phyloP scores from a whole-genome alignment of 768 basidiomycete species.

The Dendrothele bispora region DNA sequence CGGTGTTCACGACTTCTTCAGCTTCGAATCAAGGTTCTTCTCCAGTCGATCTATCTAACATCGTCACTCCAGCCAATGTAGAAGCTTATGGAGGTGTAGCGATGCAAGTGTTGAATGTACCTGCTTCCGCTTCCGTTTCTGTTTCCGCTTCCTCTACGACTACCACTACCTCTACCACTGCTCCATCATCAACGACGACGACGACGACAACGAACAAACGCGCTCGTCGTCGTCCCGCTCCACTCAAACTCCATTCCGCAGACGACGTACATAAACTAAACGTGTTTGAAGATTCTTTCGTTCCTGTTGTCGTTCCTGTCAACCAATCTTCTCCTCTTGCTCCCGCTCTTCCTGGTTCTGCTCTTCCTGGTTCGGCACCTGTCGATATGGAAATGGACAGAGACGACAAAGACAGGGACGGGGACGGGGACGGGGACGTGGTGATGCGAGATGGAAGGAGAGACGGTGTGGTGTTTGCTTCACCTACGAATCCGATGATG shows the following conservation, averaged over 20 bases:
- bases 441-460: neutral
- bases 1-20: neutral
- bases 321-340: neutral
- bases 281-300: conserved; percentile 4
- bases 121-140: conserved; percentile 1
- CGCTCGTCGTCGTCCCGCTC: conserved; percentile 8
- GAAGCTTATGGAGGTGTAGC: neutral
- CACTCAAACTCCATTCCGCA: conserved; percentile 5
- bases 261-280: neutral
- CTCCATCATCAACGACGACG: neutral
- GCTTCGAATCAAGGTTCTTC: neutral
- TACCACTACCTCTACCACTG: neutral
- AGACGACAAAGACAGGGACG: neutral
- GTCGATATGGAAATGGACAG: neutral
- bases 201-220: conserved; percentile 3
- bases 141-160: neutral
- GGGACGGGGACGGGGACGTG: neutral
- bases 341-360: neutral
- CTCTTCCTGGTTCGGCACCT: neutral
- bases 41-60: neutral
- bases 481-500: neutral
- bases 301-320: neutral
- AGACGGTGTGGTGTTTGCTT: neutral
- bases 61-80: conserved; percentile 1
- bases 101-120: no score